A percentile compares a stretch with the other conserved stretches of the same genome.
These are phyloP conservation scores for Plasmodium adleri DNA, from an alignment of 169 alveolate genomes.

Conservation along the genomic window DNA sequence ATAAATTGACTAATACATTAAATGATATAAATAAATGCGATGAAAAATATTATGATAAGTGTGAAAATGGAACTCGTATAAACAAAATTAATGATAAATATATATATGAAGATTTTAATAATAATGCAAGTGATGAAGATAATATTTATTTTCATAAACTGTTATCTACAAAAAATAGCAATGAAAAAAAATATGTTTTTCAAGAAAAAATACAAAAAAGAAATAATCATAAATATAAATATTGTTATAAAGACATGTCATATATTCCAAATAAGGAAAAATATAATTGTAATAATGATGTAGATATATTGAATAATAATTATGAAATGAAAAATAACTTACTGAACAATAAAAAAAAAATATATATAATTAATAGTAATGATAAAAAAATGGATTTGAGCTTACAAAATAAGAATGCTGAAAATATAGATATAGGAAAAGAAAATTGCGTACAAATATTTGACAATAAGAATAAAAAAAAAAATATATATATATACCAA, in stretches of 20 bases:
- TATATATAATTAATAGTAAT: neutral
- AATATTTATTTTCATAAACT: too few relatives aligned
- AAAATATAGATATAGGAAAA: neutral
- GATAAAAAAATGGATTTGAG: neutral
- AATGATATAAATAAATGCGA: neutral
- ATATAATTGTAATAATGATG: too few relatives aligned
- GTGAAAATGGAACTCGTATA: slow-evolving; percentile 3
- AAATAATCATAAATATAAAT: too few relatives aligned
- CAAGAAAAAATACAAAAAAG: too few relatives aligned
- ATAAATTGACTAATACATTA: neutral
- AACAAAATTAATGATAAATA: slow-evolving; percentile 10
- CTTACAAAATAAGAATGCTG: neutral
- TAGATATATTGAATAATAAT: too few relatives aligned
- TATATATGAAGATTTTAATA: neutral
- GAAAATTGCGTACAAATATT: neutral
- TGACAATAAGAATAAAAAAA: neutral
- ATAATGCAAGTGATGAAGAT: neutral
- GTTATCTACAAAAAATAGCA: too few relatives aligned
- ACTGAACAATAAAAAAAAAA: neutral
- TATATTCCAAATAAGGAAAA: too few relatives aligned
- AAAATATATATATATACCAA: neutral
- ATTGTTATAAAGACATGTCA: too few relatives aligned
- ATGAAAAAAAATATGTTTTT: too few relatives aligned
- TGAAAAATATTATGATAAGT: slow-evolving; percentile 17
- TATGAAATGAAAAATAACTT: too few relatives aligned